phyloP scores from a whole-genome alignment of 306 rosid species.

The Boehmeria nivea region DNA sequence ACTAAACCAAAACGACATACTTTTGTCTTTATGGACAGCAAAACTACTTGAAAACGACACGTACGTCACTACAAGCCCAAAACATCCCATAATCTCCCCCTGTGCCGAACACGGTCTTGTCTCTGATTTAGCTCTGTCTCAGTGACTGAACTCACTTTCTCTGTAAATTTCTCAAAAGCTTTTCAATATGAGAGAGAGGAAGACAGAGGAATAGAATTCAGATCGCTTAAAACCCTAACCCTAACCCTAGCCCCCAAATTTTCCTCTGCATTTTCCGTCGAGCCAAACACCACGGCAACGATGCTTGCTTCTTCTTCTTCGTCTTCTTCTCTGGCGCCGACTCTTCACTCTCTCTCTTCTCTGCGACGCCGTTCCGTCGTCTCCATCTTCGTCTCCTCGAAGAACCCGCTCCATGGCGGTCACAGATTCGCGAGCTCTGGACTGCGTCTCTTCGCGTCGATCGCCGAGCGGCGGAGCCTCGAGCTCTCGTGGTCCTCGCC shows the following conservation, averaged over 20 bases:
- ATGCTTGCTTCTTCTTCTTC: constrained; percentile 12
- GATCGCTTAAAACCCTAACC: not conserved
- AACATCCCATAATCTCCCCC: too few species aligned
- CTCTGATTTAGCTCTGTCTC: too few species aligned
- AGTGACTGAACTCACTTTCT: too few species aligned
- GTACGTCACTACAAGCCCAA: too few species aligned
- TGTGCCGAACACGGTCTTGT: too few species aligned
- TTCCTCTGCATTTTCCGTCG: too few species aligned
- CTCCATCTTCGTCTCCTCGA: constrained; percentile 22
- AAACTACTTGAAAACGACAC: too few species aligned
- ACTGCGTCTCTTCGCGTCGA: constrained; percentile 36
- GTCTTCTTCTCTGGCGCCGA: constrained; percentile 18
- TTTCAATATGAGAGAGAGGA: not conserved
- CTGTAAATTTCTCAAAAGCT: too few species aligned
- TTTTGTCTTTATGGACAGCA: too few species aligned
- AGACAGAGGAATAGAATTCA: not conserved
- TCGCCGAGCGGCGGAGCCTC: constrained; percentile 27
- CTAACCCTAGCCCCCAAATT: not conserved
- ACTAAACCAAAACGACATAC: too few species aligned
- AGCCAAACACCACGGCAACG: too few species aligned
- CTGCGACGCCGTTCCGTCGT: constrained; percentile 17
- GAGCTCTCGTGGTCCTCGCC: constrained; percentile 40
- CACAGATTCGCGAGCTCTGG: constrained; percentile 27
- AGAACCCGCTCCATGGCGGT: constrained; percentile 21
- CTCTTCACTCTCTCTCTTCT: constrained; percentile 26